phyloP scores from a whole-genome alignment of 2,329 filamentous ascomycete species.

The Fusarium marasasianum region DNA sequence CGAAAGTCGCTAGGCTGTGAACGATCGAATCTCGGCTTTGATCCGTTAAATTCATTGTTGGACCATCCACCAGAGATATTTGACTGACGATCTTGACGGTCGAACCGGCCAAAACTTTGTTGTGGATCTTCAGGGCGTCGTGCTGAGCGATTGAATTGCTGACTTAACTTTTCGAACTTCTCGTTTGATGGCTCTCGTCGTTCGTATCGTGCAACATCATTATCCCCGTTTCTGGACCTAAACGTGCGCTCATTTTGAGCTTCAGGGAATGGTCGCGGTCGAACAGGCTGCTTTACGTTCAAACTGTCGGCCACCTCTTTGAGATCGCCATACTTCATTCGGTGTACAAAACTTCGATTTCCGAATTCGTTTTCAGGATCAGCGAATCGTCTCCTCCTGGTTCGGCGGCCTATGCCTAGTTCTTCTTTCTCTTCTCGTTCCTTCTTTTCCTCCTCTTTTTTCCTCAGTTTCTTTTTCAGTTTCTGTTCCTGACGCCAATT shows the following conservation, averaged over 20 bases:
- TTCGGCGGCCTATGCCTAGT: slow-evolving; percentile 51
- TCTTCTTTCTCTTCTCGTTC: slow-evolving; percentile 47
- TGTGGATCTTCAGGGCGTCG: slow-evolving; percentile 5
- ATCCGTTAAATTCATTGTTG: slow-evolving; percentile 3
- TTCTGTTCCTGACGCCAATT: slow-evolving; percentile 51
- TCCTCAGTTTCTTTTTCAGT: slow-evolving; percentile 63
- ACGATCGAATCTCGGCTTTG: slow-evolving; percentile 8
- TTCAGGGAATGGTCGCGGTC: slow-evolving; percentile 35
- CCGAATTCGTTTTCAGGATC: slow-evolving; percentile 61
- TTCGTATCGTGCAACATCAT: background rate
- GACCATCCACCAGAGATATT: background rate
- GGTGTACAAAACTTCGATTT: slow-evolving; percentile 65
- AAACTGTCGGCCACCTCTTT: slow-evolving; percentile 43
- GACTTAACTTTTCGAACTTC: background rate
- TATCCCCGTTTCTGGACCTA: background rate
- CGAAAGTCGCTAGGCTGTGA: slow-evolving; percentile 9
- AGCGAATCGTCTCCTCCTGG: slow-evolving; percentile 62
- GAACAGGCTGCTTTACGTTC: slow-evolving; percentile 41
- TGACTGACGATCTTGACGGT: background rate
- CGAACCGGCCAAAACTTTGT: background rate
- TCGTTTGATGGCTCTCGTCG: background rate
- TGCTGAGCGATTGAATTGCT: background rate
- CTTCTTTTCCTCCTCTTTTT: slow-evolving; percentile 52
- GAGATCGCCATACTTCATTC: slow-evolving; percentile 58
- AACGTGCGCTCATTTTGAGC: slow-evolving; percentile 8